A percentile compares a stretch with the other conserved stretches of the same genome.
Evolutionary conservation across 2,329 filamentous ascomycete species (phyloP).

Genomic region (Chlorencoelia australis): DNA sequence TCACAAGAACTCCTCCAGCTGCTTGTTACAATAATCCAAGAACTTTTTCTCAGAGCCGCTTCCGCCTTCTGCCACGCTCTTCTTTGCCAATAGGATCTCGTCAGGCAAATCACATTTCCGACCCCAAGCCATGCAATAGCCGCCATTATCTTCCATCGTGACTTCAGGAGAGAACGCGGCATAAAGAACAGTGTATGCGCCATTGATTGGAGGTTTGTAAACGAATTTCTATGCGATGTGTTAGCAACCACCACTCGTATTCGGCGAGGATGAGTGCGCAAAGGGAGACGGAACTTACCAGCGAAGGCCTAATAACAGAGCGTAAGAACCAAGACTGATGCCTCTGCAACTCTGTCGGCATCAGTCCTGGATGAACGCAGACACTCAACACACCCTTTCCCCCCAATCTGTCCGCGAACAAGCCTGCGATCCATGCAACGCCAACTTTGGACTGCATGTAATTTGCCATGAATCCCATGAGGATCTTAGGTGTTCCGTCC

Average conservation of each 20-base stretch:
- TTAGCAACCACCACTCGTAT: too few species aligned
- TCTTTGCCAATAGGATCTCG: conserved; percentile 16
- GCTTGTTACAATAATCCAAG: conserved; percentile 29
- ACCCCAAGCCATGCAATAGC: conserved; percentile 36
- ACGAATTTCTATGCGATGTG: conserved; percentile 15
- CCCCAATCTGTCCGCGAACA: conserved; percentile 24
- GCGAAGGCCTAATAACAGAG: conserved; percentile 4
- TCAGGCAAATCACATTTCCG: conserved; percentile 19
- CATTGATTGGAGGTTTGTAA: conserved; percentile 26
- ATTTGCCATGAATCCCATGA: conserved; percentile 21
- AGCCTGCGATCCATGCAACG: conserved; percentile 22
- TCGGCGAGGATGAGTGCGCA: too few species aligned
- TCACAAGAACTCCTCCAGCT: conserved; percentile 16
- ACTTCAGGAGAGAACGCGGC: conserved; percentile 27
- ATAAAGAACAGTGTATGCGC: conserved; percentile 31
- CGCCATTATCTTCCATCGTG: conserved; percentile 25
- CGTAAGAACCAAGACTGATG: conserved; percentile 17
- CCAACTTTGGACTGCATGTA: conserved; percentile 29
- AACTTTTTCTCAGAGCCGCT: conserved; percentile 25
- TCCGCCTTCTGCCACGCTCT: conserved; percentile 21
- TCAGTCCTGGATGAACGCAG: conserved; percentile 32
- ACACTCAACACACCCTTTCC: conserved; percentile 28
- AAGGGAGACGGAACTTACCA: conserved; percentile 15
- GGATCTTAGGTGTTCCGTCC: conserved; percentile 13
- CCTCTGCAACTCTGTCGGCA: conserved; percentile 30